A percentile compares a stretch with the other conserved stretches of the same genome.
Conservation (phyloP, 2,329 filamentous ascomycete species). For the Sphaerulina populicola region DNA sequence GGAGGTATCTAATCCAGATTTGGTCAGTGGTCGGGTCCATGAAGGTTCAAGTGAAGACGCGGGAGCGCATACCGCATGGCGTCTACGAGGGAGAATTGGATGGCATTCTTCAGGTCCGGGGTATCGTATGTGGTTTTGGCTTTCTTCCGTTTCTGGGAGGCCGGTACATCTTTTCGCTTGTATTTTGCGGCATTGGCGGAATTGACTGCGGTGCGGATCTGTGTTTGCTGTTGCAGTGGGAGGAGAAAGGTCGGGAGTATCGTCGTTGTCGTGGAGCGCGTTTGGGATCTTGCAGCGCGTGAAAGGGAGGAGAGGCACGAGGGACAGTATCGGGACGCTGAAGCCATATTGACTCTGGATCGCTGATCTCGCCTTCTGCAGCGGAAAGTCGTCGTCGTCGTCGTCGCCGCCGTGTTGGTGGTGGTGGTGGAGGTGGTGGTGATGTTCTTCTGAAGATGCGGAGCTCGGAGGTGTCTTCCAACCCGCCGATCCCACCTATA, state of each 20-base stretch:
- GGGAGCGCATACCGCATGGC: constrained; percentile 64
- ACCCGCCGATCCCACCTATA: not conserved
- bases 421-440: no score
- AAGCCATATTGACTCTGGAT: constrained; percentile 15
- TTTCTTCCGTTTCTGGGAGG: constrained; percentile 56
- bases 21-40: not conserved
- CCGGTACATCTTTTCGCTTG: constrained; percentile 36
- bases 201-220: constrained; percentile 36
- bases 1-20: constrained; percentile 61
- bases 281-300: constrained; percentile 10
- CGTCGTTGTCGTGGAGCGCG: constrained; percentile 12
- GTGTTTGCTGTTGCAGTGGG: constrained; percentile 28
- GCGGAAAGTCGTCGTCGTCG: no score
- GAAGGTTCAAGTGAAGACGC: not conserved
- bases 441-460: no score
- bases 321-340: constrained; percentile 22
- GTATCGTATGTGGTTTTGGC: constrained; percentile 57
- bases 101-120: constrained; percentile 54
- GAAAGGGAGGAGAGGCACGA: constrained; percentile 24
- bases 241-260: constrained; percentile 19
- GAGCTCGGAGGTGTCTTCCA: no score
- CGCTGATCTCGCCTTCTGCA: no score
- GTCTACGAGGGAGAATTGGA: constrained; percentile 77
- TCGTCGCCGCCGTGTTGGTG: no score
- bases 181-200: constrained; percentile 36